These are phyloP conservation scores for Phylloporus sp. DNA, from an alignment of 768 basidiomycete genomes.

Conservation along the genomic window DNA sequence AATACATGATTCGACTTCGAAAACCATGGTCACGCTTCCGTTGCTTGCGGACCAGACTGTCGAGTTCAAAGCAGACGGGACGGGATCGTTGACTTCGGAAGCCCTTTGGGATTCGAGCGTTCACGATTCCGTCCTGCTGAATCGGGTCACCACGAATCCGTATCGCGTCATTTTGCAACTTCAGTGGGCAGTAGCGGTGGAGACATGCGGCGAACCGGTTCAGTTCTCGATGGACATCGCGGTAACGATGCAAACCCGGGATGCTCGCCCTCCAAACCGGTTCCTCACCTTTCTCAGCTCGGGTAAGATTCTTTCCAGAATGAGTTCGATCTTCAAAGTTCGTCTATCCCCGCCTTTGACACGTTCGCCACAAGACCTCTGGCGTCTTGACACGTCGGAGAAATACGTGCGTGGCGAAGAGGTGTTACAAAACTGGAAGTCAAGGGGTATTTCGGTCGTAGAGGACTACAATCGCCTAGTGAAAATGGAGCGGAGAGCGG, in stretches of 20 bases:
- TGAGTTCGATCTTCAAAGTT: conserved; percentile 80
- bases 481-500: conserved; percentile 65
- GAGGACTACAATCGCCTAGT: conserved; percentile 79
- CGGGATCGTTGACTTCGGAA: conserved; percentile 60
- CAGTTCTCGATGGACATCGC: conserved; percentile 86
- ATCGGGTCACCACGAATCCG: conserved; percentile 72
- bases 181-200: conserved; percentile 74
- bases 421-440: conserved; percentile 72
- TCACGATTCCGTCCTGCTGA: conserved; percentile 81
- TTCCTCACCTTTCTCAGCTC: conserved; percentile 73
- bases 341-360: conserved; percentile 79
- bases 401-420: conserved; percentile 96
- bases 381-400: conserved; percentile 91
- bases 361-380: conserved; percentile 82
- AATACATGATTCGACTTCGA: conserved; percentile 71
- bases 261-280: conserved; percentile 77
- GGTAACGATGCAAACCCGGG: conserved; percentile 76
- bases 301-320: conserved; percentile 70
- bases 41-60: conserved; percentile 66
- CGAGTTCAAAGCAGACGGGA: conserved; percentile 82
- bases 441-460: conserved; percentile 83
- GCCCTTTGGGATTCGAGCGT: conserved; percentile 92
- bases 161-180: conserved; percentile 80
- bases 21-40: conserved; percentile 65
- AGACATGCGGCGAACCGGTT: conserved; percentile 79